Percentiles rank a stretch among this genome's conserved stretches.
phyloP scores from a whole-genome alignment of 148 eudicot genomes.

The Drosera capensis region DNA sequence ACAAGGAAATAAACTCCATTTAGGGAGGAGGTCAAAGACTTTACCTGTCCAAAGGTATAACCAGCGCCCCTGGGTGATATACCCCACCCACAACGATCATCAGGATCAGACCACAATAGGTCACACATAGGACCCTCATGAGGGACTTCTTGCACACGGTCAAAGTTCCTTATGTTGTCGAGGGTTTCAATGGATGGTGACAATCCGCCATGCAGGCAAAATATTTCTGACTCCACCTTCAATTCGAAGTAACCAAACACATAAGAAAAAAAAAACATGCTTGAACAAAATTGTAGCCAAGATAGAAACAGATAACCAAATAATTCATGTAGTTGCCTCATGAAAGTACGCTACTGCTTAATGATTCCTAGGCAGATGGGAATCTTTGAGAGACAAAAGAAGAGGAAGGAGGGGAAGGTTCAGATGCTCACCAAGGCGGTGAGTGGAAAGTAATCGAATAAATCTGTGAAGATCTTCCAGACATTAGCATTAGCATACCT shows the following conservation, averaged over 20 bases:
- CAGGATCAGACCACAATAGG: slow-evolving; percentile 96
- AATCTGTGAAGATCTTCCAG: slow-evolving; percentile 96
- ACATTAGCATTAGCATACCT: slow-evolving; percentile 99
- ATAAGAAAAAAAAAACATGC: too few relatives aligned
- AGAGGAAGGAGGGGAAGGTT: too few relatives aligned
- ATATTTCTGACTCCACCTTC: slow-evolving; percentile 92
- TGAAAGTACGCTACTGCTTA: too few relatives aligned
- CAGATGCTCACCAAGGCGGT: slow-evolving; percentile 95
- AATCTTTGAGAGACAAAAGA: neutral
- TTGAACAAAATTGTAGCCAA: too few relatives aligned
- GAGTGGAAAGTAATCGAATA: slow-evolving; percentile 92
- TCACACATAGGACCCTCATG: slow-evolving; percentile 99
- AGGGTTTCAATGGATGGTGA: slow-evolving; percentile 94
- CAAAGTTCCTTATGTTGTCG: slow-evolving; percentile 81
- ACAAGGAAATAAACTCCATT: neutral
- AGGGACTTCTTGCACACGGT: slow-evolving; percentile 98
- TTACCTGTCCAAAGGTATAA: slow-evolving; percentile 90
- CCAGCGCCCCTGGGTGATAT: slow-evolving; percentile 97
- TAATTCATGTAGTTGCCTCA: too few relatives aligned
- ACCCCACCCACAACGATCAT: slow-evolving; percentile 99
- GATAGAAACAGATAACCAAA: too few relatives aligned
- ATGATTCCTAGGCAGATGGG: neutral
- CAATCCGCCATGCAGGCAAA: slow-evolving; percentile 92
- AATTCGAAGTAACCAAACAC: slow-evolving; percentile 1
- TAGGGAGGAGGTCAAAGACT: neutral